Conservation (phyloP, 1,284 basidiomycete species). For the Waitea zeae region DNA sequence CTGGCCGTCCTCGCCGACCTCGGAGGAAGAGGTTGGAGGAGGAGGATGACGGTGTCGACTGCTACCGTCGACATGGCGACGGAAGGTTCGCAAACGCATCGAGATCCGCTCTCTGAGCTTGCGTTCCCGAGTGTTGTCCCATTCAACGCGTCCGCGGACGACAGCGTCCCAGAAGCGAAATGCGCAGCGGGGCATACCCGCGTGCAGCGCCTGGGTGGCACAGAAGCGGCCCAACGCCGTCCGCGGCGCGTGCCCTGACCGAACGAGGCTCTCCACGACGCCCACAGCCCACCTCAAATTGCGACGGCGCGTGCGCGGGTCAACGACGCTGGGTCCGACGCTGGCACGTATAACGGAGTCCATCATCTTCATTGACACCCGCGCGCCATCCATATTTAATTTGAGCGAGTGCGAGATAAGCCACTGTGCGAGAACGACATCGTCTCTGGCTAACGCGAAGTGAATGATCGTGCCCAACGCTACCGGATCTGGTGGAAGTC, state of each 20-base stretch:
- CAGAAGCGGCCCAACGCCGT: constrained; percentile 31
- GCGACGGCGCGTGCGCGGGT: constrained; percentile 23
- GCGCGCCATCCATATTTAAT: constrained; percentile 17
- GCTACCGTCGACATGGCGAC: no score
- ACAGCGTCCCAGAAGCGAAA: constrained; percentile 40
- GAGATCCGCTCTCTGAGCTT: no score
- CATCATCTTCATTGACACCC: constrained; percentile 25
- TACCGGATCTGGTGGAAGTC: constrained; percentile 30
- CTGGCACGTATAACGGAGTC: constrained; percentile 9
- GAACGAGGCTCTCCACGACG: constrained; percentile 21
- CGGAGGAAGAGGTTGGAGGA: no score
- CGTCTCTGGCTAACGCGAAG: constrained; percentile 25
- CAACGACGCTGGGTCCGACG: constrained; percentile 12
- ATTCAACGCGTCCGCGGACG: constrained; percentile 23
- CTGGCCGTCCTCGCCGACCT: no score
- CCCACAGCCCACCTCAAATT: constrained; percentile 24
- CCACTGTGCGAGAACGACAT: constrained; percentile 23
- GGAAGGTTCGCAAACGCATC: no score
- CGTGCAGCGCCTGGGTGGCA: constrained; percentile 28
- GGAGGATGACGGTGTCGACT: no score
- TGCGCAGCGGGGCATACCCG: constrained; percentile 29
- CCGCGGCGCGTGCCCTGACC: constrained; percentile 19
- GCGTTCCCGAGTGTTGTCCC: no score
- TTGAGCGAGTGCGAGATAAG: no score
- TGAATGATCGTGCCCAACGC: constrained; percentile 45